Evolutionary conservation across 2,329 filamentous ascomycete species (phyloP).

Genomic region (Exutisphaerella laricina): DNA sequence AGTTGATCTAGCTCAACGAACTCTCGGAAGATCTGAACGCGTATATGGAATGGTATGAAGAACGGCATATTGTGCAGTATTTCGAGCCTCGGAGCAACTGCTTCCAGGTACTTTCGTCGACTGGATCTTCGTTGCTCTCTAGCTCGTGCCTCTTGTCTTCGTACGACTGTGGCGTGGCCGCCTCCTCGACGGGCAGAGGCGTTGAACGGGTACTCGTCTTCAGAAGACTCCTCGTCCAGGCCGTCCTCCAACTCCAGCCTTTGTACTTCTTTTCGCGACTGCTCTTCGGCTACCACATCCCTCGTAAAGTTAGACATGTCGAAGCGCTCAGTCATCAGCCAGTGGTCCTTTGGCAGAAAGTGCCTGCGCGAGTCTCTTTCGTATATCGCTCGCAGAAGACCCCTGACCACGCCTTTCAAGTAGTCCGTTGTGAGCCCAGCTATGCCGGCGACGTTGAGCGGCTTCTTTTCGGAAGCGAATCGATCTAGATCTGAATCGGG

Average conservation of each 20-base stretch:
- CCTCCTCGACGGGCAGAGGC: slow-evolving; percentile 27
- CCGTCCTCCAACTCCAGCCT: slow-evolving; percentile 57
- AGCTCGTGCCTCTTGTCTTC: slow-evolving; percentile 52
- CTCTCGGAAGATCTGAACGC: slow-evolving; percentile 87
- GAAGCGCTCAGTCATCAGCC: slow-evolving; percentile 85
- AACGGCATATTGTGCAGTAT: slow-evolving; percentile 96
- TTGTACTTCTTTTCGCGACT: slow-evolving; percentile 64
- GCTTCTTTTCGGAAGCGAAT: slow-evolving; percentile 27
- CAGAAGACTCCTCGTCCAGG: slow-evolving; percentile 40
- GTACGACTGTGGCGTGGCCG: slow-evolving; percentile 17
- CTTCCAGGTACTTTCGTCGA: slow-evolving; percentile 66
- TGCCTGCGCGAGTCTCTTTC: slow-evolving; percentile 84
- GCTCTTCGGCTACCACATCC: slow-evolving; percentile 82
- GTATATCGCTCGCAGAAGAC: slow-evolving; percentile 79
- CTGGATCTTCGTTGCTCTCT: slow-evolving; percentile 61
- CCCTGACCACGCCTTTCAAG: slow-evolving; percentile 73
- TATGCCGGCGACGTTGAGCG: slow-evolving; percentile 53
- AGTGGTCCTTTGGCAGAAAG: slow-evolving; percentile 78
- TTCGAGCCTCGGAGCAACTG: slow-evolving; percentile 79
- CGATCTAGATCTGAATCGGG: slow-evolving; percentile 1
- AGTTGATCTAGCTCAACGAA: slow-evolving; percentile 80
- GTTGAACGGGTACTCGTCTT: slow-evolving; percentile 32
- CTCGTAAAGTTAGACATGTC: slow-evolving; percentile 81
- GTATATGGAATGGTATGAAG: slow-evolving; percentile 84
- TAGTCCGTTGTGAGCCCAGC: slow-evolving; percentile 71